Evolutionary conservation across 108 stramenopile species (phyloP).

Genomic region (Cyclostephanos invisitatus): DNA sequence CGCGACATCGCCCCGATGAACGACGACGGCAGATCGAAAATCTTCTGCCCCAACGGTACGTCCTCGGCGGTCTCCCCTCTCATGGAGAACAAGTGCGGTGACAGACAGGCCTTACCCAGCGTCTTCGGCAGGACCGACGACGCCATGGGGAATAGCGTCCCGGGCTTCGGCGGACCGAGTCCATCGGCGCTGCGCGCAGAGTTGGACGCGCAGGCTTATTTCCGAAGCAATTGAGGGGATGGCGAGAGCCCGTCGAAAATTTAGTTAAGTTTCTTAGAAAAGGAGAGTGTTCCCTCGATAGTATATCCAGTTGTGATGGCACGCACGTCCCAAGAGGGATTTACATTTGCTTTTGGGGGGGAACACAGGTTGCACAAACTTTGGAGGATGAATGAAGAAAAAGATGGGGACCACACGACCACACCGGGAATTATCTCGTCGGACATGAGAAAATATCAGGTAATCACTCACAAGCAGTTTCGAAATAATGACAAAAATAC

Average conservation of each 20-base stretch:
- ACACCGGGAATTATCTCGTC: too few species aligned
- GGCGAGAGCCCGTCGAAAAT: neutral
- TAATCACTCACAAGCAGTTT: too few species aligned
- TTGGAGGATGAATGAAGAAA: neutral
- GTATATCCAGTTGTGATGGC: neutral
- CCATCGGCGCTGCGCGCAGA: slow-evolving; percentile 35
- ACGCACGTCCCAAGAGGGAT: too few species aligned
- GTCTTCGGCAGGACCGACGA: slow-evolving; percentile 81
- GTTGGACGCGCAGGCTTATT: slow-evolving; percentile 45
- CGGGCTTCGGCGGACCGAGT: slow-evolving; percentile 58
- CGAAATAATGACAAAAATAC: too few species aligned
- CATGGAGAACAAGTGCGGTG: slow-evolving; percentile 90
- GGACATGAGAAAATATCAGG: too few species aligned
- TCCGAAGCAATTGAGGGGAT: slow-evolving; percentile 17
- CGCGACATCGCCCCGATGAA: slow-evolving; percentile 82
- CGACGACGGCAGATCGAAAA: slow-evolving; percentile 55
- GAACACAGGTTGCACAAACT: neutral
- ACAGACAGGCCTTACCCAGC: slow-evolving; percentile 63
- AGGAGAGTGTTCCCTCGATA: neutral
- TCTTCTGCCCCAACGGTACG: slow-evolving; percentile 88
- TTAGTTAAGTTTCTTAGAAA: neutral
- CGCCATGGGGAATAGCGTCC: slow-evolving; percentile 76
- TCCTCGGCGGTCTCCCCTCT: slow-evolving; percentile 70
- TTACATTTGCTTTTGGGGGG: too few species aligned
- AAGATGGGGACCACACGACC: too few species aligned